Base-by-base conservation (phyloP, 148 eudicot genomes). In the Amaranthus palmeri region DNA sequence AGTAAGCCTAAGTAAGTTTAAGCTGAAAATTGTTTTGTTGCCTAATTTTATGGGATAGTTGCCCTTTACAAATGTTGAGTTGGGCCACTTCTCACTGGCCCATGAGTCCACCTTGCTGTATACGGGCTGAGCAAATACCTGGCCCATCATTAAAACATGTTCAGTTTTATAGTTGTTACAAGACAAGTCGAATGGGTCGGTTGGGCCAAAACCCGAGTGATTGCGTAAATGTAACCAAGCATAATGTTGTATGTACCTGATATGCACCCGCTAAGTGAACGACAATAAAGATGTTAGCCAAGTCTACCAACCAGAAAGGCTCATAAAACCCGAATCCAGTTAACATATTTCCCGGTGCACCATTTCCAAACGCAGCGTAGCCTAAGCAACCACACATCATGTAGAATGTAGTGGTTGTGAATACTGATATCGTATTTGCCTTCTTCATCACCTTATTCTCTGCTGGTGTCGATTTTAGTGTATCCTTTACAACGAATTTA, bases 321-420 rank as follows among this genome's bases (percentile, higher is more conserved):
- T 90, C 96, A 50, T 81, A 88, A 76, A 90, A 90, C 49, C 96
- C 95, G 59, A 89, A 89, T 3, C 91, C 92, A 8, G 90, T 88
- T 12, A 90, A 76, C 75, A 90, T 73, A 76, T 88, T 90, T 10
- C 96, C 96, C 3, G 90, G 89, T 14, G 96, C 89, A 44, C 72
- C 52, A 67, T 88, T 83, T 47, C 96, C 96, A 70, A 90, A 88
- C 13, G 92, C 96, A n/a, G 90, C 96, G 62, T 88, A 90, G 10
- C 96, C 96, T n/a, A 90, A 83, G 78, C 85, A 83, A 7, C 92
- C 96, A 75, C 96, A 90, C 87, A 87, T 71, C 82, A 86, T 83
- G 61, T 87, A 90, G 71, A 90, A 87, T 41, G 65, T 36, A 6
- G 96, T 86, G 41, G 96, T 86, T 7, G 85, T 81, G 14, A 72